Conservation (phyloP, 805 yeast genomes). For the Candida loeiensis region DNA sequence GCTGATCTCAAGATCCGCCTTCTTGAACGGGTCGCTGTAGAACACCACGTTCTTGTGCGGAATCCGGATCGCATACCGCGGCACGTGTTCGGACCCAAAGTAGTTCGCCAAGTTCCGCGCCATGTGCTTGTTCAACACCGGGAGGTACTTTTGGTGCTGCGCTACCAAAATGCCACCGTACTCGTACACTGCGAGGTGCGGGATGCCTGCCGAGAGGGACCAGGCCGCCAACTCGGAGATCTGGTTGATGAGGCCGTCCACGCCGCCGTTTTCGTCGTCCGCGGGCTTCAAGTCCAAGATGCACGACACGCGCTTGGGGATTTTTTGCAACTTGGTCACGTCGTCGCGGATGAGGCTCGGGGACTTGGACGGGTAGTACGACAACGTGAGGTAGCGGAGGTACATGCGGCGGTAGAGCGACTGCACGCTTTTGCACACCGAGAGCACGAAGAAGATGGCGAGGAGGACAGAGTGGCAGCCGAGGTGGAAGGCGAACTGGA, state of each 20-base stretch:
- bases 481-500: conserved; percentile 4
- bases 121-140: conserved; percentile 56
- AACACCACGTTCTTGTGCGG: conserved; percentile 62
- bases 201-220: conserved; percentile 87
- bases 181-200: conserved; percentile 71
- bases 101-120: conserved; percentile 59
- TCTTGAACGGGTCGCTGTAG: conserved; percentile 34
- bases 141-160: conserved; percentile 27
- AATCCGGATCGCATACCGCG: conserved; percentile 56
- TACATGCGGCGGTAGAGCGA: conserved; percentile 49
- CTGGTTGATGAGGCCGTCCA: conserved; percentile 74
- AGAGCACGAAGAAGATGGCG: conserved; percentile 51
- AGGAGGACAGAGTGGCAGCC: conserved; percentile 45
- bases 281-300: conserved; percentile 71
- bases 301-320: conserved; percentile 74
- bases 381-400: conserved; percentile 53
- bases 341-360: conserved; percentile 88
- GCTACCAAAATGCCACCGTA: conserved; percentile 63
- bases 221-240: conserved; percentile 78
- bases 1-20: conserved; percentile 57
- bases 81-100: conserved; percentile 68
- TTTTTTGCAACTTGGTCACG: conserved; percentile 64
- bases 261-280: conserved; percentile 86
- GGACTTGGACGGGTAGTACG: conserved; percentile 65
- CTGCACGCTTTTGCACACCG: conserved; percentile 52